Base-by-base conservation (phyloP, 1,139 yeast species). In the Yamadazyma jaroonii region DNA sequence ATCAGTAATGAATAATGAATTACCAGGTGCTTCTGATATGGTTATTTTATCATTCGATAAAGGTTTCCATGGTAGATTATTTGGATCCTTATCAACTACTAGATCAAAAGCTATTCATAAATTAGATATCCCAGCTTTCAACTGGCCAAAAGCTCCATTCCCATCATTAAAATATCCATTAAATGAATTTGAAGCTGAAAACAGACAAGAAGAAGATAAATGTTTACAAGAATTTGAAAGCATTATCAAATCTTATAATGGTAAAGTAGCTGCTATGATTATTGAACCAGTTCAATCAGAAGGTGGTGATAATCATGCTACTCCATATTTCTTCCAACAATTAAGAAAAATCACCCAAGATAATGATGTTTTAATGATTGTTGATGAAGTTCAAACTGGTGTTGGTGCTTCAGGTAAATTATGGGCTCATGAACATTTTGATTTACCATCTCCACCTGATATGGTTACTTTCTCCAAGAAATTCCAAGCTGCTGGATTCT, bases 341-440 rank as follows among this genome's bases (percentile, higher is more conserved):
- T 68, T 84, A 49, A 79, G 90, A 59, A 82, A 79, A 49, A 60
- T 85, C 50, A 82, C 92, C 43, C 62, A 77, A 57, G 77, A 81
- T 57, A 67, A 82, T 60, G 84, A 77, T 42, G 78, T 84, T 36
- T 71, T 83, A 48, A 64, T 84, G 67, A 85, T 85, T 49, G 78
- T 84, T 44, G 94, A 85, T 57, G 94, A 84, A 64, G 95, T 84
- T 41, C 95, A 84, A 65, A 85, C 94, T 39, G 95, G 95, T 57
- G 85, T 84, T 41, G 94, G 88, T 53, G 90, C 90, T 42, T 82
- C 94, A 24, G 95, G 95, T 53, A 72, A 72, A 48, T 69, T 84
- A 72, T 84, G 95, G 95, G 90, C 88, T 29, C 94, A 85, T 59
- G 94, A 85, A 64, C 84, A 83, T 65, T 85, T 84, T 71, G 69